Base-by-base conservation (phyloP, 805 yeast species). In the Candida maris region DNA sequence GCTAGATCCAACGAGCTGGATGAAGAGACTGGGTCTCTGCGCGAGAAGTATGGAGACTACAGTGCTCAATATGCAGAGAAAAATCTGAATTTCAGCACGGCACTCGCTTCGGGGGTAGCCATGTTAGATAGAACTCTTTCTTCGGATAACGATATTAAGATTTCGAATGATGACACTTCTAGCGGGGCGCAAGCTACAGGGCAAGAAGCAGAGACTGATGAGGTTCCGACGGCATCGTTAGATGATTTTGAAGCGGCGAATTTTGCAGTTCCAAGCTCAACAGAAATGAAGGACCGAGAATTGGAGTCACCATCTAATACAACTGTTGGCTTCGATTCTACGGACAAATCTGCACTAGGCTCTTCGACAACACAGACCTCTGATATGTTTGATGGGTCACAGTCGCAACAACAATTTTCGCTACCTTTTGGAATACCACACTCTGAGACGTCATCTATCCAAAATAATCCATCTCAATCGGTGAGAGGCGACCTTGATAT, bases 401-500 rank as follows among this genome's bases (percentile, higher is more conserved):
- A 44, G 32, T 38, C 51, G 7, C 54, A 45, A 31, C 56, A 48
- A 34, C 56, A 44, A 30, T 56, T 56, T 36, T 43, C 52, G 3
- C 48, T 54, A 40, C 77, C 70, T 39, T 62, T 75, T 54, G 64
- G 61, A 24, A 68, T 93, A 50, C 85, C 94, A 2, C 84, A 81
- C 40, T 85, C 95, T 0, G 75, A 84, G 26, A 85, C 96, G 0
- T 87, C 96, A 0, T 85, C 95, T 29, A 94, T 88, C 22, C 91
- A 84, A 51, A 89, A 89, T 62, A 88, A 91, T 57, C 87, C 97
- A 2, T 89, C 97, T 0, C 76, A 79, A 61, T 85, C 95, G 16
- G 95, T 87, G 6, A 78, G 96, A 42, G 95, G 85, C 44, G 96
- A 80, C 43, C 59, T 69, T 12, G 79, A 75, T 41, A 56, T 56